Base-by-base conservation (phyloP, 139 green algal species). In the Dunaliella sp. region DNA sequence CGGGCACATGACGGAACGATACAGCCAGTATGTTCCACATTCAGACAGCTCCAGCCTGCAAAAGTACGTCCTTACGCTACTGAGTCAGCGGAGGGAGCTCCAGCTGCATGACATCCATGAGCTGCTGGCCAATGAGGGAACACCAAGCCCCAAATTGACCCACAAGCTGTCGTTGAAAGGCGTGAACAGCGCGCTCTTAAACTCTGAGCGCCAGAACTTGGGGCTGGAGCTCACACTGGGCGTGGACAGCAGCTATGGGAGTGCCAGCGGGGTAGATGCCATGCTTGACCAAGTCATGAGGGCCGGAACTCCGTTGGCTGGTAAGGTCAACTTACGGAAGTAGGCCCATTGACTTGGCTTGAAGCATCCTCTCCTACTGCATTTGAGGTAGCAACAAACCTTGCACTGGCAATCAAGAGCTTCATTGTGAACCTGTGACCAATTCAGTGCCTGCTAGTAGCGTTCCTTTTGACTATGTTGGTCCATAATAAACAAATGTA, bases 21-120 rank as follows among this genome's bases (percentile, higher is more conserved):
- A n/a, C n/a, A n/a, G n/a, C n/a, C n/a, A n/a, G 31, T 77, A 78
- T 31, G 28, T 85, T 32, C 38, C 81, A 2, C 84, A 88, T 33
- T 77, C 88, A 0, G 84, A 85, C 36, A 77, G 85, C 1, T 76
- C 82, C 3, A 58, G 36, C 36, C 88, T 85, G 77, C 57, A 31
- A 77, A 89, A 86, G 73, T 86, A 88, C 32, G 65, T 91, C 21
- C 82, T 91, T 21, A 88, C 85, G 28, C 88, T 91, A 1, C 82
- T 91, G 22, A 85, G 82, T 1, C 88, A 91, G 85, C 76, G 88
- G 31, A 58, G 82, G 1, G 88, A 91, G 78, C 88, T 91, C 25
- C 85, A 87, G 59, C 48, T 57, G 22, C 58, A 90, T 7, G 82
- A 88, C 77, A 79, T 90, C 22, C 28, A 57, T 3, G 34, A 83